phyloP scores from a whole-genome alignment of 371 early-diverging fungal genomes.

The Apophysomyces trapeziformis region DNA sequence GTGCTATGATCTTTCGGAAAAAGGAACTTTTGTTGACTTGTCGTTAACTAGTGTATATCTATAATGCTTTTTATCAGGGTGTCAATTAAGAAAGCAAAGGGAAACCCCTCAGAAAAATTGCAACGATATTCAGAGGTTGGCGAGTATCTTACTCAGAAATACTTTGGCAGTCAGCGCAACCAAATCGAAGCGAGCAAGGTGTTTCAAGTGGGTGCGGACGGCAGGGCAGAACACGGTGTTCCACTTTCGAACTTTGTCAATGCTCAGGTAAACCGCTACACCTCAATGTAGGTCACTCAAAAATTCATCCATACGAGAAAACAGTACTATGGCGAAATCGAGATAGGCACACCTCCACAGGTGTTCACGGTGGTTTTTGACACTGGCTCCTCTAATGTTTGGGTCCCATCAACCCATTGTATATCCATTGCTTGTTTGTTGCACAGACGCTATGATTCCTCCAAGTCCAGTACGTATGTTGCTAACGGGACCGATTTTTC shows the following conservation, averaged over 20 bases:
- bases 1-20: not conserved
- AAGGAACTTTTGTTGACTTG: not conserved
- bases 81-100: slow-evolving; percentile 71
- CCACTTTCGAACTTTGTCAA: slow-evolving; percentile 95
- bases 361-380: slow-evolving; percentile 94
- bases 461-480: slow-evolving; percentile 68
- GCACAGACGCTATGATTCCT: slow-evolving; percentile 83
- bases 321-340: slow-evolving; percentile 84
- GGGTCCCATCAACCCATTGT: slow-evolving; percentile 97
- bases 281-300: not conserved
- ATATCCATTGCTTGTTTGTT: slow-evolving; percentile 91
- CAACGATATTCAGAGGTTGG: slow-evolving; percentile 68
- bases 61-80: slow-evolving; percentile 47
- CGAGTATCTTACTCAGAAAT: slow-evolving; percentile 74
- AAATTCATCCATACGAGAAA: not conserved
- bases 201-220: slow-evolving; percentile 50
- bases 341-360: slow-evolving; percentile 88
- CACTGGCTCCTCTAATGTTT: slow-evolving; percentile 94
- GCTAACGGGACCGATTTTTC: slow-evolving; percentile 91
- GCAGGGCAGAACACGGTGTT: slow-evolving; percentile 70
- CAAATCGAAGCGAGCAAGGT: slow-evolving; percentile 37
- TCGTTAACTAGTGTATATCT: not conserved
- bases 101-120: slow-evolving; percentile 66
- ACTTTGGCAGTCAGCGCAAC: slow-evolving; percentile 63
- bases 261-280: slow-evolving; percentile 72